Conservation (phyloP, 179 eudicot species). For the Amaranthus tricolor region DNA sequence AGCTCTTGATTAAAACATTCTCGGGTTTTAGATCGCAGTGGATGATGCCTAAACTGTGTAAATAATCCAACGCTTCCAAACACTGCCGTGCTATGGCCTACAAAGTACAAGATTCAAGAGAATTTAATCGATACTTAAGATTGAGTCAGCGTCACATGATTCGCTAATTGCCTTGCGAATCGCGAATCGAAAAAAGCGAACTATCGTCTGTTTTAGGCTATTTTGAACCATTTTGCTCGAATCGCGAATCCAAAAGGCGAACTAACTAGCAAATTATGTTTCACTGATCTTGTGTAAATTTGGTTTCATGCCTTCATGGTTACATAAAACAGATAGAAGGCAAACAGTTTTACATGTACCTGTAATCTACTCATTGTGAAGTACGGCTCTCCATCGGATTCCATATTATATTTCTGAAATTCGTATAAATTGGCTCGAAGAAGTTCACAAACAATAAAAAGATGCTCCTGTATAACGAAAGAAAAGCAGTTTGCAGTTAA, state of each 20-base stretch:
- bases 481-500: not conserved
- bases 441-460: conserved; percentile 87
- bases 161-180: too few relatives aligned
- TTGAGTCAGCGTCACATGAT: too few relatives aligned
- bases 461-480: conserved; percentile 60
- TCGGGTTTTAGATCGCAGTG: conserved; percentile 78
- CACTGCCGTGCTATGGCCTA: conserved; percentile 82
- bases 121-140: not conserved
- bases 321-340: not conserved
- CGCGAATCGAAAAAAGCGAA: too few relatives aligned
- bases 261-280: too few relatives aligned
- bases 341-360: conserved; percentile 37
- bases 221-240: too few relatives aligned
- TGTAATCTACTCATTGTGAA: conserved; percentile 73
- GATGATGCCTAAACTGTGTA: conserved; percentile 57
- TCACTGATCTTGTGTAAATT: too few relatives aligned
- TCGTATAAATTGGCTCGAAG: conserved; percentile 87
- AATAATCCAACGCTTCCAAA: conserved; percentile 71
- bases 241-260: too few relatives aligned
- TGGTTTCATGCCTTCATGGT: not conserved
- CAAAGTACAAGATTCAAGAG: conserved; percentile 12
- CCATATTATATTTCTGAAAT: conserved; percentile 77
- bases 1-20: conserved; percentile 61
- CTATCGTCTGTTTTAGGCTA: too few relatives aligned
- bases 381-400: conserved; percentile 80